These are phyloP conservation scores for Nectriaceae sp. DNA, from an alignment of 2,329 filamentous ascomycete species.

Conservation along the genomic window DNA sequence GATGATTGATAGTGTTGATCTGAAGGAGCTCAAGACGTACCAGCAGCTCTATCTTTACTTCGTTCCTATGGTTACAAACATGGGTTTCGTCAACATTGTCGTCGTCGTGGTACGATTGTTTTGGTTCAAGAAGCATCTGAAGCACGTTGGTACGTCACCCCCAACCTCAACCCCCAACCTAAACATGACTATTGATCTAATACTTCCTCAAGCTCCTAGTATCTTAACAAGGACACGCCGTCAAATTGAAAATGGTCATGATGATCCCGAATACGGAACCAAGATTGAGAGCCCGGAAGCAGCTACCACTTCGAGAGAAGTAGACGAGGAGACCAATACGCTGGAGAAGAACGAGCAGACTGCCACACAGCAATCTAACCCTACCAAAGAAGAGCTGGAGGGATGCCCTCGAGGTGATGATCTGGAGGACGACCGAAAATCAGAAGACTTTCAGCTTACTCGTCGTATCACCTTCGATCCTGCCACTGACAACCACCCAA, in stretches of 20 bases:
- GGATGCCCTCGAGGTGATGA: background rate
- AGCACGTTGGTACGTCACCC: constrained; percentile 34
- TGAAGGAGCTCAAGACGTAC: constrained; percentile 49
- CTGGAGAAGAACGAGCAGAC: background rate
- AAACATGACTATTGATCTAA: background rate
- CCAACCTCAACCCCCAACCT: background rate
- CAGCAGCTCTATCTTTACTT: constrained; percentile 55
- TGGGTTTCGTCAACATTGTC: constrained; percentile 51
- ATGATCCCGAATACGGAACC: no score
- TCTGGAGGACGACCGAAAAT: background rate
- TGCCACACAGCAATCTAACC: background rate
- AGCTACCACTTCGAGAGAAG: no score
- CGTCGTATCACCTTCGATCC: constrained; percentile 32
- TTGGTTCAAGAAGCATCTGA: constrained; percentile 51
- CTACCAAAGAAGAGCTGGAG: no score
- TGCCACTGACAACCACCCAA: constrained; percentile 26
- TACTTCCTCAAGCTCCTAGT: constrained; percentile 10
- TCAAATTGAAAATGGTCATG: background rate
- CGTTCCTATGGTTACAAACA: constrained; percentile 48
- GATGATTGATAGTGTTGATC: constrained; percentile 42
- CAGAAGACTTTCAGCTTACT: constrained; percentile 3
- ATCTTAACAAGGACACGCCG: constrained; percentile 10
- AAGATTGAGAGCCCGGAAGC: no score
- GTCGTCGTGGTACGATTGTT: constrained; percentile 49
- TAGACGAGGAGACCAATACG: no score